Conservation (phyloP, 2,329 filamentous ascomycete genomes). For the Boeremia lycopersici region DNA sequence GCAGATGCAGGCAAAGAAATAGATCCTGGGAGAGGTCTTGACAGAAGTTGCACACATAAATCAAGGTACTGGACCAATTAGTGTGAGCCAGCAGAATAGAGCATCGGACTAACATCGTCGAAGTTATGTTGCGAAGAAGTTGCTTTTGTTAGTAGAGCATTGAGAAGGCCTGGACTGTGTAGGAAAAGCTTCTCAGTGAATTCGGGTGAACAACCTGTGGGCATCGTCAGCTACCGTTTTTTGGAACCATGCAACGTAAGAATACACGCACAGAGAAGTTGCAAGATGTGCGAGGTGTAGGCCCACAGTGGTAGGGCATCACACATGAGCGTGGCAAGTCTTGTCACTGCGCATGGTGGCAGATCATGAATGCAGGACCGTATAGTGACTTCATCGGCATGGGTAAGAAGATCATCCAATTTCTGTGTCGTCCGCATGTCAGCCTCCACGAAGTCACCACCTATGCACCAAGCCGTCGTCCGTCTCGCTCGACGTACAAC, state of each 20-base stretch:
- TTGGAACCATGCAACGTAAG: constrained; percentile 12
- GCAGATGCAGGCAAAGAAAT: constrained; percentile 41
- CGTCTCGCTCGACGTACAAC: constrained; percentile 15
- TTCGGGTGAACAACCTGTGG: constrained; percentile 36
- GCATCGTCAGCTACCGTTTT: not conserved
- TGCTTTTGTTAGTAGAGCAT: constrained; percentile 42
- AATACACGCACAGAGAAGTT: constrained; percentile 52
- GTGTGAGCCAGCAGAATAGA: not conserved
- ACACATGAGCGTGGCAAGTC: constrained; percentile 51
- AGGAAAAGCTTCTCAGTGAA: constrained; percentile 40
- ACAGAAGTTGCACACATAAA: constrained; percentile 42
- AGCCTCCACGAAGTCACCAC: constrained; percentile 25
- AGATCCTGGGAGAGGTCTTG: constrained; percentile 36
- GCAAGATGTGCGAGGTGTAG: constrained; percentile 57
- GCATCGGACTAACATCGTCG: constrained; percentile 33
- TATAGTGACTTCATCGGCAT: constrained; percentile 46
- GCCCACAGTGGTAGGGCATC: constrained; percentile 59
- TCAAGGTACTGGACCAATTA: constrained; percentile 27
- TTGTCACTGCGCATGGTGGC: constrained; percentile 57
- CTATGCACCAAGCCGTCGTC: constrained; percentile 32
- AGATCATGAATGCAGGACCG: constrained; percentile 52
- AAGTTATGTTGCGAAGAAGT: constrained; percentile 37
- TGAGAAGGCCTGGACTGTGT: constrained; percentile 39
- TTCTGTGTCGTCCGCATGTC: constrained; percentile 38
- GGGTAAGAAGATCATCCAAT: constrained; percentile 43